phyloP scores from a whole-genome alignment of 345 rosid genomes.

The Eucalyptus sp. region DNA sequence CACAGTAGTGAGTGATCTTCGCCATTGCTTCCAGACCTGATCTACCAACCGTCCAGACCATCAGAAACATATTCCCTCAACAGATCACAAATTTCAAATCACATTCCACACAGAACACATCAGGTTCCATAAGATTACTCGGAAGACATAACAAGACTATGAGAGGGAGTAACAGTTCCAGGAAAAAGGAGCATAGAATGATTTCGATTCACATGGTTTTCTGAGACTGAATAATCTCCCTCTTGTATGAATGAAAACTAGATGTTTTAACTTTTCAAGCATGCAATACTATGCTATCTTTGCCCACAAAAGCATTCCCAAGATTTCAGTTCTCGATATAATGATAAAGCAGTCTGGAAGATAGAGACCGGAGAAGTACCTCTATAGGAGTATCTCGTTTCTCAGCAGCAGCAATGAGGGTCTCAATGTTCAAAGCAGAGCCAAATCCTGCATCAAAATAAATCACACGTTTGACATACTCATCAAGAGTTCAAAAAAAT shows the following conservation, averaged over 20 bases:
- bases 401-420: slow-evolving; percentile 94
- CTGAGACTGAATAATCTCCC: not conserved
- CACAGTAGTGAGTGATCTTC: not conserved
- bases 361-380: slow-evolving; percentile 17
- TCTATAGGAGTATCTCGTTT: slow-evolving; percentile 81
- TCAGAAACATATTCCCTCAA: not conserved
- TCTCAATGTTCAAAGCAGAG: slow-evolving; percentile 93
- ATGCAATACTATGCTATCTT: not conserved
- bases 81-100: not conserved
- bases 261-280: not conserved
- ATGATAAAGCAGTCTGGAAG: not conserved
- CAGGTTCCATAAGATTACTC: not conserved
- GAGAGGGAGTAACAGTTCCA: not conserved
- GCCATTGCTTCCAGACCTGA: not conserved
- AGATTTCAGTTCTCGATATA: not conserved
- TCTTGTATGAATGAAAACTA: not conserved
- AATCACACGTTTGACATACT: not conserved
- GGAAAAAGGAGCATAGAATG: not conserved
- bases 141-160: not conserved
- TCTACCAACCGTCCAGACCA: not conserved
- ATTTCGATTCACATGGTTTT: not conserved
- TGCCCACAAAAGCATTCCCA: not conserved
- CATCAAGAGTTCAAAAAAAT: not conserved
- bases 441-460: slow-evolving; percentile 61
- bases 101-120: not conserved